These are phyloP conservation scores for Boletus subcaerulescens DNA, from an alignment of 768 basidiomycete species.

Conservation along the genomic window DNA sequence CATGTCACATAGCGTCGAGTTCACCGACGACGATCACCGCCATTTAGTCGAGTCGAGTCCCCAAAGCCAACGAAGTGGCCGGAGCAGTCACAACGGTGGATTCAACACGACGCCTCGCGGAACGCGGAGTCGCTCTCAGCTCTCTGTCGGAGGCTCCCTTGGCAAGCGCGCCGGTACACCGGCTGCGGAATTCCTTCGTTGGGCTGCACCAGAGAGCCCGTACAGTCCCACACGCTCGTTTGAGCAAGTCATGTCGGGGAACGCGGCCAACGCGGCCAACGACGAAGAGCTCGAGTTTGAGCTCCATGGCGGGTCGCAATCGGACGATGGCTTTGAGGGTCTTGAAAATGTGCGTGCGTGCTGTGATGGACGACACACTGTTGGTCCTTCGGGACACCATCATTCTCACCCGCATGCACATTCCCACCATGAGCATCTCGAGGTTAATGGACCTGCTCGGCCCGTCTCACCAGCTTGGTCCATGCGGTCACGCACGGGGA, in stretches of 20 bases:
- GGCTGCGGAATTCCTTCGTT: constrained; percentile 86
- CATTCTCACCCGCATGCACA: constrained; percentile 53
- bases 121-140: constrained; percentile 73
- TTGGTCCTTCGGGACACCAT: constrained; percentile 58
- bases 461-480: constrained; percentile 84
- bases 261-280: constrained; percentile 41
- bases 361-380: constrained; percentile 84
- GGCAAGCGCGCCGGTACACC: constrained; percentile 89
- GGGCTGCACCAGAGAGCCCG: constrained; percentile 71
- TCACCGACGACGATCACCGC: constrained; percentile 52
- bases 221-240: constrained; percentile 74
- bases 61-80: constrained; percentile 68
- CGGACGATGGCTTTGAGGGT: constrained; percentile 84
- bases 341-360: constrained; percentile 94
- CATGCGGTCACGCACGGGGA: constrained; percentile 78
- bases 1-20: constrained; percentile 40
- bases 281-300: constrained; percentile 80
- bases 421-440: constrained; percentile 54
- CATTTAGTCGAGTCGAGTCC: constrained; percentile 54
- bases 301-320: constrained; percentile 67
- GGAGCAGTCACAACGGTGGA: constrained; percentile 57
- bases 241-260: constrained; percentile 43
- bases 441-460: constrained; percentile 47
- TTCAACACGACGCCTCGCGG: constrained; percentile 79
- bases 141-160: constrained; percentile 68